phyloP scores from a whole-genome alignment of 2,329 filamentous ascomycete genomes.

The Phyllosticta citriasiana region DNA sequence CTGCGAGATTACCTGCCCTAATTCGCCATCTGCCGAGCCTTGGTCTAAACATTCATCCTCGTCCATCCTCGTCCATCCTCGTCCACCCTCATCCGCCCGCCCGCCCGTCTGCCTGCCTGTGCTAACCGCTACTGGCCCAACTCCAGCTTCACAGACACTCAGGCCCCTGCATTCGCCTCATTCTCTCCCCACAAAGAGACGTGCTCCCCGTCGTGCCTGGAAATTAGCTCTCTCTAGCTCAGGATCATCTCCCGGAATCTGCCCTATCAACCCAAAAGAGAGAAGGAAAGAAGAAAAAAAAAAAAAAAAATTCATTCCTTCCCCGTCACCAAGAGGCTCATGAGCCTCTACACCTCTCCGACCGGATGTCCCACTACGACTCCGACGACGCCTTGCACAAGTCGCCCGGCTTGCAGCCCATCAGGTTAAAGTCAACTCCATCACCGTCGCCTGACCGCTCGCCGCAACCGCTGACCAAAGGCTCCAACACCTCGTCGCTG shows the following conservation, averaged over 20 bases:
- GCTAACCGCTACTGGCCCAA: background rate
- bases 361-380: slow-evolving; percentile 29
- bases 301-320: background rate
- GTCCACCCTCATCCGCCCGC: background rate
- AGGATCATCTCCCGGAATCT: background rate
- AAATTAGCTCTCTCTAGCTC: slow-evolving; percentile 3
- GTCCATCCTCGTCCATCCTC: background rate
- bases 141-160: background rate
- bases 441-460: slow-evolving; percentile 39
- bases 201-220: slow-evolving; percentile 1
- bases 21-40: slow-evolving; percentile 7
- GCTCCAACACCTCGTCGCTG: slow-evolving; percentile 28
- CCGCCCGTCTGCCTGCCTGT: background rate
- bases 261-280: background rate
- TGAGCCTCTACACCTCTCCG: slow-evolving; percentile 5
- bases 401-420: slow-evolving; percentile 32
- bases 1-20: slow-evolving; percentile 1
- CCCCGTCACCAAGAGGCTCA: slow-evolving; percentile 6
- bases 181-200: slow-evolving; percentile 3
- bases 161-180: background rate
- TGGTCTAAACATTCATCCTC: slow-evolving; percentile 1
- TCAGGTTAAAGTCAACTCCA: slow-evolving; percentile 38
- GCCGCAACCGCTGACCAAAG: slow-evolving; percentile 13
- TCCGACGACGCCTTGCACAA: slow-evolving; percentile 38
- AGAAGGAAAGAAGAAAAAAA: background rate